Evolutionary conservation across 2,329 filamentous ascomycete genomes (phyloP), one percentile per base, ranked within the genome.

Genomic region (Orbilia quercus): DNA sequence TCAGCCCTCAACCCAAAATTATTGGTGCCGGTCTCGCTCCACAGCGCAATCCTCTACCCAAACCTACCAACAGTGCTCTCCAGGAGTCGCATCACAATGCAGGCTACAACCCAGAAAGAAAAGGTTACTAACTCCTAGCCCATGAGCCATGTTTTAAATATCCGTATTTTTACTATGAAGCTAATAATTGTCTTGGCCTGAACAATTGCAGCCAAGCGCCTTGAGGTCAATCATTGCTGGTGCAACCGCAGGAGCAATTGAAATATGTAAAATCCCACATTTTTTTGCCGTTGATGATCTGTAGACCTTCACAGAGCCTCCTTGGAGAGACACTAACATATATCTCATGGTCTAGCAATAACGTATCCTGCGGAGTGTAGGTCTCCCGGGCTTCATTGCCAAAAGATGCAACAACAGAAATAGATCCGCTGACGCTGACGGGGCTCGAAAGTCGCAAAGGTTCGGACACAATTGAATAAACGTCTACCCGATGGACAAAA

Each of bases 311-410:
- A 9, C 50, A 20, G 31, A 6, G 36, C 11, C 2, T 18, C 11
- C 9, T 7, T 3, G 4, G 11, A 23, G 9, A 20, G 5, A 54
- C 20, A 18, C 7, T n/a, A 14, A 51, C 14, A 22, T 38, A 58
- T 23, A 50, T 36, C 16, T 40, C 23, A 51, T 12, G 9, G 23
- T 28, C 4, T 53, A 89, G 87, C 92, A 75, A 96, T 96, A 78
- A 96, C 93, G 75, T 97, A 96, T 81, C 93, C 93, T 65, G 92
- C 92, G 79, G 93, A 97, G 82, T 96, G 69, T 90, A 92, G 87
- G 77, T 85, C 82, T 55, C 51, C 36, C 14, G 2, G 12, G 9
- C 16, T 25, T 57, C 9, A 22, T 20, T 44, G 75, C 55, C 73
- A 69, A 47, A 16, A 63, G 16, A 38, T 75, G 31, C 22, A 34